Evolutionary conservation across 179 eudicot genomes (phyloP).

Genomic region (Amaranthus tricolor): DNA sequence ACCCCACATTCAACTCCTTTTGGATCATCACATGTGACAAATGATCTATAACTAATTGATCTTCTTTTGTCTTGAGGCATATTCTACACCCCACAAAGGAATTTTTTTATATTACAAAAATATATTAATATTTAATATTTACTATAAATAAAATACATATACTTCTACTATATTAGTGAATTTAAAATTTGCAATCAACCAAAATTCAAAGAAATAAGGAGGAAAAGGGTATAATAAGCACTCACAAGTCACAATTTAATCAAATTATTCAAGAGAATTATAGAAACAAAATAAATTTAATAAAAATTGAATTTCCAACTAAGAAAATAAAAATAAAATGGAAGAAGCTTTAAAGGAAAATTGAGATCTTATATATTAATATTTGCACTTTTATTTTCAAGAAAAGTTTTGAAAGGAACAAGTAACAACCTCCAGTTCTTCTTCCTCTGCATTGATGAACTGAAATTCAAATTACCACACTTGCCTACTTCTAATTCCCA

Average conservation of each 20-base stretch:
- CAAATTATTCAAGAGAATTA: constrained; percentile 9
- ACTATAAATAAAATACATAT: neutral
- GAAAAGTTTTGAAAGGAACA: neutral
- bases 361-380: neutral
- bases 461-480: neutral
- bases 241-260: neutral
- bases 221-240: neutral
- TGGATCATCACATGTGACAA: constrained; percentile 81
- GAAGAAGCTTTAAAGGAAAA: neutral
- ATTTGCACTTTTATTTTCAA: neutral
- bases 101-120: neutral
- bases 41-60: constrained; percentile 74
- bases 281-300: constrained; percentile 2
- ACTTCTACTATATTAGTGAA: neutral
- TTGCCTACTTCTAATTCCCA: neutral
- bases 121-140: no score
- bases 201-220: neutral
- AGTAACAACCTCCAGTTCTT: constrained; percentile 21
- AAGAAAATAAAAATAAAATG: neutral
- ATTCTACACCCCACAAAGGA: constrained; percentile 32
- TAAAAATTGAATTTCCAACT: constrained; percentile 1
- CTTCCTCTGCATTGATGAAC: constrained; percentile 23
- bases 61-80: constrained; percentile 75
- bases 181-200: neutral
- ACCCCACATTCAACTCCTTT: constrained; percentile 71